Base-by-base conservation (phyloP, 345 rosid species). In the Arabidopsis arenosa region DNA sequence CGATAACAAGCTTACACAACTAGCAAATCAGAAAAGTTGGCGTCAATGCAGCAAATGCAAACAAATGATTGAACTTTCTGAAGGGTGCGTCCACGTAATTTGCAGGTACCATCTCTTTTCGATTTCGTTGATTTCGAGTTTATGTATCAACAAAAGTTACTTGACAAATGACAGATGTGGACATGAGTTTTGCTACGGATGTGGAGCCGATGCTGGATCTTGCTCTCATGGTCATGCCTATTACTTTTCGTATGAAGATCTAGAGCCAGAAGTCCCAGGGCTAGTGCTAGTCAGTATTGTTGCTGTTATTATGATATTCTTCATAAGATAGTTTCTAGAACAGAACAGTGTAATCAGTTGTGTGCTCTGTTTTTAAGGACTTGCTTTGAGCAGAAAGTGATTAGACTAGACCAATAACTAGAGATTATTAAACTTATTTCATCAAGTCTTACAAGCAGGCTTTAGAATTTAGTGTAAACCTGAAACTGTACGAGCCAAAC, bases 401-500 rank as follows among this genome's bases (percentile, higher is more conserved):
- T 1, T 35, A 13, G 15, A 44, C 0, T 28, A 28, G 58, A 53
- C 35, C 7, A 53, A 5, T 10, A 26, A 28, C 15, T 12, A 54
- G 17, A 12, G 36, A 54, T 15, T 47, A 47, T 47, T 2, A 47
- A 47, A 53, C 40, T 70, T 62, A 73, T 43, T 54, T 28, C 64
- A 33, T 47, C 4, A 21, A 14, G 51, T 66, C 55, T 32, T 55
- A 69, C 70, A 76, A 55, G 5, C 57, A 60, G 63, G 48, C 60
- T 74, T 58, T 40, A 54, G 40, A 41, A 62, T 51, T 62, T n/a
- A 17, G 44, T 48, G 48, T 43, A 23, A 23, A 53, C 40, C 40
- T 35, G 58, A 53, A 75, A 53, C 75, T 69, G 57, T 61, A 61
- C 70, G 40, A 61, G 69, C 69, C 74, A 76, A 21, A 59, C 74